Evolutionary conservation across 768 basidiomycete genomes (phyloP).

Genomic region (Baorangia bicolor): DNA sequence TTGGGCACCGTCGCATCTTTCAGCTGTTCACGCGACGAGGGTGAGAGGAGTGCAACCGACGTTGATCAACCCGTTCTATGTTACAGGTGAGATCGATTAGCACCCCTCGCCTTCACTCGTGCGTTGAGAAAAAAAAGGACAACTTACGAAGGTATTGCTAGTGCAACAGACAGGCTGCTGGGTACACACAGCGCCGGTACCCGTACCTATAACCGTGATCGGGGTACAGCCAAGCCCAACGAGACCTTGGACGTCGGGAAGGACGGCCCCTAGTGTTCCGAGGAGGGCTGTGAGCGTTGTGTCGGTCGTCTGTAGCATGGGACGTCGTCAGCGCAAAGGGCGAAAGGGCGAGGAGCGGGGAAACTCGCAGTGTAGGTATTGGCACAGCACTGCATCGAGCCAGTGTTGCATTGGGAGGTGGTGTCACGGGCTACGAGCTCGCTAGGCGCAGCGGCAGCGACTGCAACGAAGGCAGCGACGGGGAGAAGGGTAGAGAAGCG

Average conservation of each 20-base stretch:
- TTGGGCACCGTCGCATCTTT: background rate
- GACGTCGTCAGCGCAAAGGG: background rate
- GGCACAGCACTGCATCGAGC: constrained; percentile 4
- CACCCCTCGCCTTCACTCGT: no score
- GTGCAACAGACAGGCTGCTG: no score
- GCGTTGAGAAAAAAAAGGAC: no score
- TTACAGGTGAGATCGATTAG: background rate
- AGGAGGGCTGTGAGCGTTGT: background rate
- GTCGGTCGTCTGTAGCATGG: background rate
- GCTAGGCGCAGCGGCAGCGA: constrained; percentile 4
- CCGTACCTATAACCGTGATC: no score
- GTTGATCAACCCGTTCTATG: constrained; percentile 4
- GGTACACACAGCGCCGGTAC: no score
- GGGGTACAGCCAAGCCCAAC: no score
- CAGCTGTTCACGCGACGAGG: background rate
- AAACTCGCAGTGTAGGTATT: background rate
- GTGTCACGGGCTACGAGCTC: background rate
- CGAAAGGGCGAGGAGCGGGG: accelerated
- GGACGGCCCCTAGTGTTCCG: no score
- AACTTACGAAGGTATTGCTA: no score
- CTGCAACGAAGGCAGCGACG: constrained; percentile 5
- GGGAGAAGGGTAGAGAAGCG: constrained; percentile 7
- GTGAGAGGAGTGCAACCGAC: constrained; percentile 9
- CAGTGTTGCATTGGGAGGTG: constrained; percentile 6
- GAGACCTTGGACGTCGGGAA: no score